Percentiles rank a stretch among this genome's conserved stretches.
Evolutionary conservation across 2,329 filamentous ascomycete species (phyloP).

Genomic region (Alternaria gansuensis): DNA sequence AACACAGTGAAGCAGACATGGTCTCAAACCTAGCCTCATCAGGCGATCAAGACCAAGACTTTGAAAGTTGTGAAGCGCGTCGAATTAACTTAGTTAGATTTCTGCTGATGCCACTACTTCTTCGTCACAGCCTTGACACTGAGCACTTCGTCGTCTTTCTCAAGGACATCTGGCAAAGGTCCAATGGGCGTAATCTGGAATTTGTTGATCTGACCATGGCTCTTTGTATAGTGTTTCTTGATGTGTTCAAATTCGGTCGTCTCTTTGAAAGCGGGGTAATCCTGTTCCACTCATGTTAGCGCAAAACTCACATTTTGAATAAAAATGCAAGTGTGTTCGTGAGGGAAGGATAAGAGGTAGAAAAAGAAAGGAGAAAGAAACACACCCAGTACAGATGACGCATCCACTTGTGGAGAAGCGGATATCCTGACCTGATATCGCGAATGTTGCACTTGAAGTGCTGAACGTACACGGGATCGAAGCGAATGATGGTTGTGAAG

Average conservation of each 20-base stretch:
- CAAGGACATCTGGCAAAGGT: conserved; percentile 82
- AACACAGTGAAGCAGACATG: background rate
- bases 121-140: conserved; percentile 56
- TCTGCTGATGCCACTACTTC: conserved; percentile 1
- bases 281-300: conserved; percentile 41
- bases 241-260: conserved; percentile 96
- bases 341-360: too few species aligned
- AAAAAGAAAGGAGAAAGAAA: background rate
- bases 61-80: background rate
- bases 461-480: conserved; percentile 64
- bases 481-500: conserved; percentile 69
- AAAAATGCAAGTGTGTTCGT: background rate
- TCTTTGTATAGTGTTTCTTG: conserved; percentile 79
- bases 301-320: background rate
- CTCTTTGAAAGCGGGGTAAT: conserved; percentile 75
- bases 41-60: background rate
- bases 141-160: conserved; percentile 77
- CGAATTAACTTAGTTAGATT: background rate
- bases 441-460: conserved; percentile 82
- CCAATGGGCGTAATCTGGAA: conserved; percentile 83
- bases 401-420: conserved; percentile 81
- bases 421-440: conserved; percentile 86
- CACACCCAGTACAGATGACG: conserved; percentile 78
- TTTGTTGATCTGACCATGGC: conserved; percentile 70
- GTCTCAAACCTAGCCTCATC: background rate